Conservation (phyloP, 1,139 yeast species). For the Keqinozyma sinolaborantium region DNA sequence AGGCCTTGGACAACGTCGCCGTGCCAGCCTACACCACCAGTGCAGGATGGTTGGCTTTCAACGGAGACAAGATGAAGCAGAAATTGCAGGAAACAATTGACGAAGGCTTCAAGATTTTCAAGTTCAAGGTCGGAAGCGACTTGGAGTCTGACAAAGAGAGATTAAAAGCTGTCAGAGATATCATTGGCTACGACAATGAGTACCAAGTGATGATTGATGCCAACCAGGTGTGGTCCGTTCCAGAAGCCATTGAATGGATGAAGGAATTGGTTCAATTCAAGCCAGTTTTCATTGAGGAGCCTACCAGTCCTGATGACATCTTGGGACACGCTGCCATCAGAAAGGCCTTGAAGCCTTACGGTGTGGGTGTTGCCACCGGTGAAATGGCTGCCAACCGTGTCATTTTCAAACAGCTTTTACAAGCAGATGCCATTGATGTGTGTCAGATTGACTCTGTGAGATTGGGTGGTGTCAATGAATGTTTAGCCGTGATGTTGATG, state of each 20-base stretch:
- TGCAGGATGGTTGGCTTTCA: constrained; percentile 43
- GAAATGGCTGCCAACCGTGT: constrained; percentile 39
- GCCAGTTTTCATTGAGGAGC: constrained; percentile 39
- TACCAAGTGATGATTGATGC: constrained; percentile 21
- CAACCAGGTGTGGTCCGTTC: constrained; percentile 38
- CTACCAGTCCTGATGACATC: constrained; percentile 37
- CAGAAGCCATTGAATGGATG: constrained; percentile 36
- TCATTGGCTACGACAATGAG: constrained; percentile 31
- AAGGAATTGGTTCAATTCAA: constrained; percentile 27
- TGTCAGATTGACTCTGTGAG: constrained; percentile 36
- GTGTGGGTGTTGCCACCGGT: constrained; percentile 37
- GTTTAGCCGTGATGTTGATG: constrained; percentile 31
- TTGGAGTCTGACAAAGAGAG: constrained; percentile 28
- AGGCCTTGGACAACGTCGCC: constrained; percentile 27
- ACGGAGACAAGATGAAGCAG: constrained; percentile 31
- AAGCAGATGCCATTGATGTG: constrained; percentile 31
- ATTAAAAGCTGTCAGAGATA: constrained; percentile 31
- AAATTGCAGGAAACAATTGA: constrained; percentile 24
- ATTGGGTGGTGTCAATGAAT: constrained; percentile 36
- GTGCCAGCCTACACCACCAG: constrained; percentile 43
- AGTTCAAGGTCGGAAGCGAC: constrained; percentile 37
- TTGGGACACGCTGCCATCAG: constrained; percentile 32
- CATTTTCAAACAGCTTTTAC: constrained; percentile 32
- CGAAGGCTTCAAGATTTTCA: constrained; percentile 35
- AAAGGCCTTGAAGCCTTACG: constrained; percentile 28